Conservation (phyloP, 768 basidiomycete genomes). For the Hypholoma sublateritium region DNA sequence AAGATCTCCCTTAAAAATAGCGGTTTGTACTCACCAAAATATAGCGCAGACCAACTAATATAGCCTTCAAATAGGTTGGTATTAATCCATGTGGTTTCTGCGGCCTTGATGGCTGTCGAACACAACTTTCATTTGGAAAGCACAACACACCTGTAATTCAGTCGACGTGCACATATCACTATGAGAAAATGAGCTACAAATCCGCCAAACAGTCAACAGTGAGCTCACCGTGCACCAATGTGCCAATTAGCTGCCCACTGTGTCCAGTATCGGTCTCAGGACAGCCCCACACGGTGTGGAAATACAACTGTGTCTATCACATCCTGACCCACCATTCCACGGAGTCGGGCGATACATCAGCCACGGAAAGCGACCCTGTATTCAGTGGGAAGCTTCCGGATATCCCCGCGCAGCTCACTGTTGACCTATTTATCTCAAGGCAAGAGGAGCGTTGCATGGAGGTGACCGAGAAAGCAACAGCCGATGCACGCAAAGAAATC, state of each 20-base stretch:
- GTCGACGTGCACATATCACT: conserved; percentile 16
- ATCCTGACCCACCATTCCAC: not conserved
- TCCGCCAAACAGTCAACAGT: not conserved
- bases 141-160: not conserved
- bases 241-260: conserved; percentile 17
- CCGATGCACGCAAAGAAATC: no score
- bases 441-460: no score
- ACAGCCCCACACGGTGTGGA: not conserved
- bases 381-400: no score
- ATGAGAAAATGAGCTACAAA: conserved; percentile 10
- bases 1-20: no score
- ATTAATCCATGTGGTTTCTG: conserved; percentile 14
- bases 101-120: conserved; percentile 7
- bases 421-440: no score
- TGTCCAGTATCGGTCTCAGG: conserved; percentile 8
- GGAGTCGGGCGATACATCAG: no score
- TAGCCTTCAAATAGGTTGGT: conserved; percentile 3
- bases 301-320: not conserved
- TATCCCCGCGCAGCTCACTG: no score
- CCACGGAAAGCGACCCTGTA: no score
- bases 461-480: no score
- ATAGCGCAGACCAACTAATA: no score
- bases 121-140: not conserved
- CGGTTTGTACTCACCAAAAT: no score
- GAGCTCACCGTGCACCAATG: conserved; percentile 17